These are phyloP conservation scores for Pseudocercospora eumusae DNA, from an alignment of 2,329 filamentous ascomycete species.

Conservation along the genomic window DNA sequence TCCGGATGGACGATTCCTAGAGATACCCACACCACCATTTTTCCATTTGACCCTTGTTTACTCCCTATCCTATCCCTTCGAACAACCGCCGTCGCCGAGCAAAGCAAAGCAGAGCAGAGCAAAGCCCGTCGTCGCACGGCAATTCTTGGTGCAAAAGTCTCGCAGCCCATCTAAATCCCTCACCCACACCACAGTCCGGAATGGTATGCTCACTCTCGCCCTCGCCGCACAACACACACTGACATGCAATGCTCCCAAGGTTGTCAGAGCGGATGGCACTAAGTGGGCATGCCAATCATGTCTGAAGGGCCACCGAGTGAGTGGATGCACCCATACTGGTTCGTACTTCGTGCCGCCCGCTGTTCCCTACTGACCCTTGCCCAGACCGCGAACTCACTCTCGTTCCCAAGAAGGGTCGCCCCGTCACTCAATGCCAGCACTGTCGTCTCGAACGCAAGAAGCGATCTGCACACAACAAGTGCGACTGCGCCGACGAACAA, in stretches of 20 bases:
- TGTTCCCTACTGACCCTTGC: constrained; percentile 25
- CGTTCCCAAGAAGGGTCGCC: constrained; percentile 96
- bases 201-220: constrained; percentile 15
- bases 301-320: constrained; percentile 96
- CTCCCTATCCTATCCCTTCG: no score
- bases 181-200: constrained; percentile 8
- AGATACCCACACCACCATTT: constrained; percentile 24
- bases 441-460: constrained; percentile 96
- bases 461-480: constrained; percentile 90
- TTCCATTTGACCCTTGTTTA: no score
- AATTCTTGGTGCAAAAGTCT: neutral
- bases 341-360: constrained; percentile 47
- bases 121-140: constrained; percentile 7
- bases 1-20: constrained; percentile 26
- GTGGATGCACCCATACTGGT: constrained; percentile 96
- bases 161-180: constrained; percentile 21
- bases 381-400: constrained; percentile 87
- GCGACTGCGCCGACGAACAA: constrained; percentile 79
- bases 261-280: constrained; percentile 68
- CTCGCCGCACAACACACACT: constrained; percentile 14
- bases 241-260: constrained; percentile 36
- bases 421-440: constrained; percentile 96
- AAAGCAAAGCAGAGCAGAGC: no score
- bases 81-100: constrained; percentile 16
- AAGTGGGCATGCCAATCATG: constrained; percentile 98